Conservation (phyloP, 192 early-diverging fungal genomes). For the Entomortierella chlamydospora region DNA sequence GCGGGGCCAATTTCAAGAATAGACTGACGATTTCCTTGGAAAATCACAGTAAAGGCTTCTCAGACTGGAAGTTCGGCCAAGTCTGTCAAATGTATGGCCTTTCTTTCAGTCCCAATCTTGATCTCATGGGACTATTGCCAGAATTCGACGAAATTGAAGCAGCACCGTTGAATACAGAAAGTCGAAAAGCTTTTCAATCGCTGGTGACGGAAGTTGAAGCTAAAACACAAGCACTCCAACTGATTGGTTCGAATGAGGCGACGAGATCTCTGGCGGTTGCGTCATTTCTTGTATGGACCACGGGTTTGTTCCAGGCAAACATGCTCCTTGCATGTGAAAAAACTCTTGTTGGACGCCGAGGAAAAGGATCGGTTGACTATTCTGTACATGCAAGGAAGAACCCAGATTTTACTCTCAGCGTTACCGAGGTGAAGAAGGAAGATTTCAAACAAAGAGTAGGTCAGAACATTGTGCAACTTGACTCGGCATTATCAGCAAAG, state of each 20-base stretch:
- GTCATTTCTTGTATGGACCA: constrained; percentile 14
- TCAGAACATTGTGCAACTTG: constrained; percentile 34
- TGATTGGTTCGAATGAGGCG: constrained; percentile 3
- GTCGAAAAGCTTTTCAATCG: neutral
- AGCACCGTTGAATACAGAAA: constrained; percentile 1
- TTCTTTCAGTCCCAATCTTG: neutral
- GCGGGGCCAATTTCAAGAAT: too few species aligned
- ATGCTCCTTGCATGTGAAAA: constrained; percentile 3
- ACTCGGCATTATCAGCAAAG: constrained; percentile 21
- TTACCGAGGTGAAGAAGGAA: constrained; percentile 36
- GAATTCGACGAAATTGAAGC: constrained; percentile 9
- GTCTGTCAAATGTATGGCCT: constrained; percentile 11
- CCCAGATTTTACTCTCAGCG: constrained; percentile 1
- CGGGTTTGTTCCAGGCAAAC: constrained; percentile 12
- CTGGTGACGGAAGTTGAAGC: constrained; percentile 15
- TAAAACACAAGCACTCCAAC: neutral
- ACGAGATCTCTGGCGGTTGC: constrained; percentile 18
- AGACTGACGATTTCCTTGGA: constrained; percentile 8
- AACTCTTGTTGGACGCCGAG: constrained; percentile 8
- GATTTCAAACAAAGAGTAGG: constrained; percentile 11
- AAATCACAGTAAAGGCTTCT: constrained; percentile 11
- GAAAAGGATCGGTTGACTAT: constrained; percentile 23
- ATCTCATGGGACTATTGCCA: neutral
- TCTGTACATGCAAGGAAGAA: constrained; percentile 14
- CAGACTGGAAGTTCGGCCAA: constrained; percentile 17